Base-by-base conservation (phyloP, 1,284 basidiomycete genomes). In the Papiliotrema flavescens region DNA sequence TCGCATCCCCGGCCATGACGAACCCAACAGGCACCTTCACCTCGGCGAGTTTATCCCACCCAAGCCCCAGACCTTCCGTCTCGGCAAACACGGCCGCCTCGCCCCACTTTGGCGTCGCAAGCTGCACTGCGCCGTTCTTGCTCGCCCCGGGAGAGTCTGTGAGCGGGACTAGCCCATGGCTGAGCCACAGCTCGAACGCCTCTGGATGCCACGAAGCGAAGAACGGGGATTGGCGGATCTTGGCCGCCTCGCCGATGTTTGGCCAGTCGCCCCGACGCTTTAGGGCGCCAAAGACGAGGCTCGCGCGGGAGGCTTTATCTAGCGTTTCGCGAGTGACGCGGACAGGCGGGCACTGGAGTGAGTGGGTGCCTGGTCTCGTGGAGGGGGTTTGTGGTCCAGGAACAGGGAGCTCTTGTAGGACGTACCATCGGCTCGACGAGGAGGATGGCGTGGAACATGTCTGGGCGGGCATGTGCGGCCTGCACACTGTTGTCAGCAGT, bases 361-460 rank as follows among this genome's bases (percentile, higher is more conserved):
- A 40, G 39, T 28, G 22, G 19, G 26, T 36, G 37, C 24, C n/a
- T n/a, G n/a, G 34, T 11, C 35, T 42, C 34, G 20, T 28, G 40
- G 57, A 40, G 26, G 50, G 23, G 13, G 5, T 35, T 11, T 15
- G 13, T 20, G 13, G 13, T 9, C 20, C 13, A 43, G 9, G 20
- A 13, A 9, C 41, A 22, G 20, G 14, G 14, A 13, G 9, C 13
- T 45, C 19, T 28, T 13, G 13, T 45, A 13, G 22, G 81, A 0
- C 63, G 41, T 36, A 68, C 65, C 65, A 72, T 73, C 1, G 94
- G 90, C 69, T 97, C 93, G 24, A 94, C 76, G 11, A 94, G 80
- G 44, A 91, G 79, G 34, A 95, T 75, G 0, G 83, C 82, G 17
- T 84, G 79, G 75, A 93, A 90, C 9, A 94, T 76, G 1, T 78